phyloP scores from a whole-genome alignment of 2,329 filamentous ascomycete genomes.

The Ceratocystis cubensis region DNA sequence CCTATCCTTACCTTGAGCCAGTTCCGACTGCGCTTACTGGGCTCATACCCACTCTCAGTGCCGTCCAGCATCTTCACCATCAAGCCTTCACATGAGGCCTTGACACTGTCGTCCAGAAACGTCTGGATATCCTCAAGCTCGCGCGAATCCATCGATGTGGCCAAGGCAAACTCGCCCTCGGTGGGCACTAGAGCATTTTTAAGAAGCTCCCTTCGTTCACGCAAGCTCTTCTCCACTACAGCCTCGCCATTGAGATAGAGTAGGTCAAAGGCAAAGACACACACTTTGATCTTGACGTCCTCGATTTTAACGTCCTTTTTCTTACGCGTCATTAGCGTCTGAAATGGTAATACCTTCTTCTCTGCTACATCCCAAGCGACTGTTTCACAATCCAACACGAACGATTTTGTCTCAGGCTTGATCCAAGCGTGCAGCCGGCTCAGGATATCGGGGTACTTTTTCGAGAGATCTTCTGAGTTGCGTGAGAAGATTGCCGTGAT shows the following conservation, averaged over 20 bases:
- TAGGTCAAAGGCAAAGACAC: constrained; percentile 91
- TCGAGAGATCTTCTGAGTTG: constrained; percentile 92
- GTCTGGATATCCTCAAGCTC: constrained; percentile 88
- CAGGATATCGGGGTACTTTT: constrained; percentile 94
- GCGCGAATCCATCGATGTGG: constrained; percentile 72
- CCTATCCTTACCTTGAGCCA: constrained; percentile 69
- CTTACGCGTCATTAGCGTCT: constrained; percentile 96
- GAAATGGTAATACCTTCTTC: constrained; percentile 94
- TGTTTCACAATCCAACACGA: constrained; percentile 96
- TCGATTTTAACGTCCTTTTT: constrained; percentile 92
- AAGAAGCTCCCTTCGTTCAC: constrained; percentile 69
- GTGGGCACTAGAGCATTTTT: constrained; percentile 58
- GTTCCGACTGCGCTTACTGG: constrained; percentile 88
- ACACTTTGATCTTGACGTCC: constrained; percentile 93
- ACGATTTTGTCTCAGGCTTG: constrained; percentile 78
- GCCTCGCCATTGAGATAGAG: constrained; percentile 87
- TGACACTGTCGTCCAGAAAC: constrained; percentile 87
- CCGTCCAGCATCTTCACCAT: constrained; percentile 99
- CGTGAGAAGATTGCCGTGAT: constrained; percentile 90
- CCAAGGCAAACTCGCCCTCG: constrained; percentile 86
- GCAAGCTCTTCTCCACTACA: constrained; percentile 73
- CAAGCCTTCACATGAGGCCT: constrained; percentile 87
- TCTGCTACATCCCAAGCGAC: constrained; percentile 91
- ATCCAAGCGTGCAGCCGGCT: constrained; percentile 81
- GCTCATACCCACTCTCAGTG: constrained; percentile 83